Conservation (phyloP, 768 basidiomycete genomes). For the Auriscalpium orientale region DNA sequence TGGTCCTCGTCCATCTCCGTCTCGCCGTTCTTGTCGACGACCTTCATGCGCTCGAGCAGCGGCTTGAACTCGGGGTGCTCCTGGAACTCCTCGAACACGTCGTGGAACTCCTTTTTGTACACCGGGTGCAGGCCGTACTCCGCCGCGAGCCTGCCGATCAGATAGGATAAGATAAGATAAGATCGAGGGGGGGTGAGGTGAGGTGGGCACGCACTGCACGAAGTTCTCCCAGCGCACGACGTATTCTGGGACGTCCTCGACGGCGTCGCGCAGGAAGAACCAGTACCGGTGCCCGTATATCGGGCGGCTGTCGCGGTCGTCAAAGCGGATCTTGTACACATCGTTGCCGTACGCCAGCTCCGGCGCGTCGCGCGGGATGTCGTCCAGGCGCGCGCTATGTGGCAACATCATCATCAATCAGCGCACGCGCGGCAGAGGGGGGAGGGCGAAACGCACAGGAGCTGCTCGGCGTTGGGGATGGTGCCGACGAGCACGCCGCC, state of each 20-base stretch:
- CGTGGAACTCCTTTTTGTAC: conserved; percentile 87
- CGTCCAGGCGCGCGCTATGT: conserved; percentile 64
- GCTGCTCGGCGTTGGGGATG: conserved; percentile 78
- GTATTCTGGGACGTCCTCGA: conserved; percentile 96
- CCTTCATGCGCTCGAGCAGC: conserved; percentile 87
- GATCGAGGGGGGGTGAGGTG: not conserved
- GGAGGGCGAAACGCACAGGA: conserved; percentile 53
- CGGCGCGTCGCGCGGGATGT: conserved; percentile 52
- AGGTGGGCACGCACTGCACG: conserved; percentile 48
- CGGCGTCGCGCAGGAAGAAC: conserved; percentile 92
- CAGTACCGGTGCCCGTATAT: conserved; percentile 88
- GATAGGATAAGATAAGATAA: not conserved
- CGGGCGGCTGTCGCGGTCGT: conserved; percentile 52
- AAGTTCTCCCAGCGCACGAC: conserved; percentile 96
- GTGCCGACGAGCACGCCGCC: conserved; percentile 98
- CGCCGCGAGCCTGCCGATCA: conserved; percentile 57
- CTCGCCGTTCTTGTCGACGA: conserved; percentile 77
- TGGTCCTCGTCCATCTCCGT: conserved; percentile 92
- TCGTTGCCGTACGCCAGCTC: conserved; percentile 84
- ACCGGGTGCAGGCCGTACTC: conserved; percentile 68
- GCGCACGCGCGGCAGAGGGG: not conserved
- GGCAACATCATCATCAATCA: not conserved
- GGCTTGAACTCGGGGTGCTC: conserved; percentile 73
- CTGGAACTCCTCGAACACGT: conserved; percentile 77
- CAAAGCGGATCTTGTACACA: conserved; percentile 86